Evolutionary conservation across 441 rosid genomes (phyloP), one percentile per base, ranked within the genome.

Genomic region (Adansonia grandidieri): DNA sequence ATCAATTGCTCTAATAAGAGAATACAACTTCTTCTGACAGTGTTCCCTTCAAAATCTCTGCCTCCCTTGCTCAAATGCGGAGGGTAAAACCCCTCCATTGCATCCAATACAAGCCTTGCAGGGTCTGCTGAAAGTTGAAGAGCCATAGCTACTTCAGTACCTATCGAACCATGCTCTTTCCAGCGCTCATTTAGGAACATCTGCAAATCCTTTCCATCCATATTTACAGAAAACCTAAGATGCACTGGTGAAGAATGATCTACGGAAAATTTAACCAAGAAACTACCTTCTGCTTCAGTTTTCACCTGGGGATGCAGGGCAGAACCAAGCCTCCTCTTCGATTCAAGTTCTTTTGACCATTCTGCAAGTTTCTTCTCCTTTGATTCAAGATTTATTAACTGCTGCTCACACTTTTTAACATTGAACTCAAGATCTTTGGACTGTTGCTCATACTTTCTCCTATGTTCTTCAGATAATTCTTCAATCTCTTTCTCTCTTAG

Each of bases 41-140:
- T 64, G 69, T 47, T 40, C 51, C 47, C 56, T 40, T 76, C 83
- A 77, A 77, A 77, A 63, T 56, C 72, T 32, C 1, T 15, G 47
- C 50, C 73, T 13, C 79, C 79, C 42, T 73, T 73, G 7, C 73
- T 63, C 72, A 61, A 73, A 69, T 44, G 62, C 7, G 60, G 68
- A 57, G 81, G 82, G 51, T 82, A 82, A 80, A 85, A 83, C 42
- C 86, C 85, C 58, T 79, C 70, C 78, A 85, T 65, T 63, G 86
- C 84, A 79, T 85, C 84, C 57, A 83, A 75, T n/a, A 85, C 81
- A 51, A 85, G 71, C 72, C 61, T 79, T 37, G 80, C 84, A 56
- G 84, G 84, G 65, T 85, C 78, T 13, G 71, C 9, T 76, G 86
- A 78, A 28, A 42, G 65, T 44, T 24, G 50, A 56, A 84, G 20